phyloP scores from a whole-genome alignment of 2,329 filamentous ascomycete species.

The Polychaeton citri region DNA sequence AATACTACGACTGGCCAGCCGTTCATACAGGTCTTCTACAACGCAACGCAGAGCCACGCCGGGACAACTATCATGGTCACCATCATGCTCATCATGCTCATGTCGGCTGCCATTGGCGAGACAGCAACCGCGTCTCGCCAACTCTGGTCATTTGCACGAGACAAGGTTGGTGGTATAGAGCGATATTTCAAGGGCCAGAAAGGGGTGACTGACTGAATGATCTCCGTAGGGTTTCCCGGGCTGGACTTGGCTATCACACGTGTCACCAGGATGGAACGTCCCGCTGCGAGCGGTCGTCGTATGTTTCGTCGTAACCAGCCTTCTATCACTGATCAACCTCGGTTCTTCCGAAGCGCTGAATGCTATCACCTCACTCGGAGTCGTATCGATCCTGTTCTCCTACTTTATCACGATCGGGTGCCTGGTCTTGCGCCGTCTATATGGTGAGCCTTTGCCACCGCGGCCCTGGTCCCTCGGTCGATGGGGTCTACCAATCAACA shows the following conservation, averaged over 20 bases:
- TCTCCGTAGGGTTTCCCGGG: too few species aligned
- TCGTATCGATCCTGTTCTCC: slow-evolving; percentile 11
- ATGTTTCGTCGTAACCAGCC: neutral
- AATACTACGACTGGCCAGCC: too few species aligned
- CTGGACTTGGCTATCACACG: too few species aligned
- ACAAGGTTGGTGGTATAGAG: too few species aligned
- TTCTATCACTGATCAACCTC: slow-evolving; percentile 20
- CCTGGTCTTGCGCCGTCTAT: slow-evolving; percentile 10
- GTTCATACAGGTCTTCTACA: neutral
- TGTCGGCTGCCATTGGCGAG: slow-evolving; percentile 19
- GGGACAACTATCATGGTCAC: slow-evolving; percentile 20
- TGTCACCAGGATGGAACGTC: slow-evolving; percentile 11
- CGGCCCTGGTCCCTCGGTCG: slow-evolving; percentile 12
- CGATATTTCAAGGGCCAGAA: too few species aligned
- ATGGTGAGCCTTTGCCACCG: slow-evolving; percentile 9
- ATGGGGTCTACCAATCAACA: slow-evolving; percentile 6
- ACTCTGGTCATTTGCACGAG: slow-evolving; percentile 27
- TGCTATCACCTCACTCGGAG: slow-evolving; percentile 28
- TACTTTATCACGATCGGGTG: slow-evolving; percentile 13
- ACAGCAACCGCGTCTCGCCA: slow-evolving; percentile 26
- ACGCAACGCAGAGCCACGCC: slow-evolving; percentile 9
- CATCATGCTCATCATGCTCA: slow-evolving; percentile 20
- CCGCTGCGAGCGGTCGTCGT: neutral
- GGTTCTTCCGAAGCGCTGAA: slow-evolving; percentile 28
- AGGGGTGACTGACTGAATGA: too few species aligned